phyloP scores from a whole-genome alignment of 148 eudicot genomes.

The Camellia japonica region DNA sequence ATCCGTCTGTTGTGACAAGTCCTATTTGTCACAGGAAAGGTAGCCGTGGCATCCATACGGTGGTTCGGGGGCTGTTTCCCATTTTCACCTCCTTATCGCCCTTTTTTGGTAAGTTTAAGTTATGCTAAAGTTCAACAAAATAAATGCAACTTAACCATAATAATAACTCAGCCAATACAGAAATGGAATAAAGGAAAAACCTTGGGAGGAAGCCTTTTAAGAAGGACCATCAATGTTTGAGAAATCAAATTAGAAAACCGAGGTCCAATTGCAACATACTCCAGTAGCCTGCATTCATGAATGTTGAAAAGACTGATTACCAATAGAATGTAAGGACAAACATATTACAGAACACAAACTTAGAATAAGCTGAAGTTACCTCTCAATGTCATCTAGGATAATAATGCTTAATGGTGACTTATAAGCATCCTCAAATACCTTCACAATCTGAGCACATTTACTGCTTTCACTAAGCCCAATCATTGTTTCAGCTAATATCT shows the following conservation, averaged over 20 bases:
- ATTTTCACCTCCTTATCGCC: no score
- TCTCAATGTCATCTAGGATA: conserved; percentile 88
- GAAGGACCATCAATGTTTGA: conserved; percentile 84
- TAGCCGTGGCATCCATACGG: no score
- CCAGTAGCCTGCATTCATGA: conserved; percentile 61
- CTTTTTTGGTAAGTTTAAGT: no score
- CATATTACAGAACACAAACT: conserved; percentile 5
- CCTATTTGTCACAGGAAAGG: no score
- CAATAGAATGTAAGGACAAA: conserved; percentile 4
- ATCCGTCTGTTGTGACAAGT: no score
- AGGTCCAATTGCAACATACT: conserved; percentile 94
- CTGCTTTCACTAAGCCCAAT: conserved; percentile 85
- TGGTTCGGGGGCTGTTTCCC: no score
- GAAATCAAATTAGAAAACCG: conserved; percentile 89
- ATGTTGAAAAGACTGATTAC: conserved; percentile 4
- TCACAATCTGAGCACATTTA: conserved; percentile 86
- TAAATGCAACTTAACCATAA: not conserved
- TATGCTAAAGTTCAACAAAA: not conserved
- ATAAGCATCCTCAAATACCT: conserved; percentile 98
- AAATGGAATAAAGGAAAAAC: conserved; percentile 28
- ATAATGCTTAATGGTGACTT: conserved; percentile 83
- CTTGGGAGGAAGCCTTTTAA: conserved; percentile 92
- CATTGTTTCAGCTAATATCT: conserved; percentile 97
- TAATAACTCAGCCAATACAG: not conserved
- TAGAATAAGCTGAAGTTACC: conserved; percentile 30